Evolutionary conservation across 2,329 filamentous ascomycete genomes (phyloP).

Genomic region (Ophiostoma himal-ulmi): DNA sequence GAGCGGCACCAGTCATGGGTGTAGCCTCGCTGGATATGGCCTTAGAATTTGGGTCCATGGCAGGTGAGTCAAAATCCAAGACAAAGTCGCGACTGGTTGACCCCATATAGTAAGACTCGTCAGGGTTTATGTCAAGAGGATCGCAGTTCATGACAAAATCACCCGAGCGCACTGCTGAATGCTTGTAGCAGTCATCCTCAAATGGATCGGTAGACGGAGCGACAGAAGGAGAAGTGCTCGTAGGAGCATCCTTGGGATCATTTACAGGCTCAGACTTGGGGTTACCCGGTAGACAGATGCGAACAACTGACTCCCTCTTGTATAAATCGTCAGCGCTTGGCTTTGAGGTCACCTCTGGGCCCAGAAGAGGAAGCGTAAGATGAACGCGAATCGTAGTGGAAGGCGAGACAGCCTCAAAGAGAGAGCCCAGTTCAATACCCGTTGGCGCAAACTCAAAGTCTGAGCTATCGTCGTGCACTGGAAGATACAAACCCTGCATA

Average conservation of each 20-base stretch:
- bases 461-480: neutral
- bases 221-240: neutral
- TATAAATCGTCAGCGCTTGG: too few relatives aligned
- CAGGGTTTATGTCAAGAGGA: neutral
- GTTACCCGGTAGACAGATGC: too few relatives aligned
- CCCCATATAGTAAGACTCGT: neutral
- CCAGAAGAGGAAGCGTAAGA: too few relatives aligned
- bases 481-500: neutral
- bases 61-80: neutral
- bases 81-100: neutral
- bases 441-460: neutral
- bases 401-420: neutral
- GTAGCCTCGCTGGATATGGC: neutral
- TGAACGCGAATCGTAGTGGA: neutral
- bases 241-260: too few relatives aligned
- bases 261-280: too few relatives aligned
- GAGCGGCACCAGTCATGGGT: neutral
- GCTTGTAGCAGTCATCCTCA: neutral
- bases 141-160: neutral
- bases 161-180: neutral
- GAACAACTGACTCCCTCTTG: too few relatives aligned
- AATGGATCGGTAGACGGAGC: neutral
- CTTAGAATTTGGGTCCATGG: neutral
- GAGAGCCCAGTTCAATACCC: neutral
- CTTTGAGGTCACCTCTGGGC: too few relatives aligned